These are phyloP conservation scores for Phytophthora meadii DNA, from an alignment of 352 stramenopile species.

Conservation along the genomic window DNA sequence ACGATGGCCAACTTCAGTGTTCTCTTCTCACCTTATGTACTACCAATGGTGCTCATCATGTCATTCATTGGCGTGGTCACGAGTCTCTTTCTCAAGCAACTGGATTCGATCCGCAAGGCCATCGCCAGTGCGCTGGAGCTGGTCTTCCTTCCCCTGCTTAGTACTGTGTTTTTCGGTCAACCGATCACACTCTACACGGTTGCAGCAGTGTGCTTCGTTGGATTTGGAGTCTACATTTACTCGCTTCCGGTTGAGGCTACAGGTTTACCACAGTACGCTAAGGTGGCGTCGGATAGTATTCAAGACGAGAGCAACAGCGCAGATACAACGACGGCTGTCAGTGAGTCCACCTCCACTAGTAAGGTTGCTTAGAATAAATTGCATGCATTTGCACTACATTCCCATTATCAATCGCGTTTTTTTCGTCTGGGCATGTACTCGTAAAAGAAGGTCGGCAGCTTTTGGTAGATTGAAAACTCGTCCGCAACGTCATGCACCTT, in stretches of 20 bases:
- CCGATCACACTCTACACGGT: conserved; percentile 63
- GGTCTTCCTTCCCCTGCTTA: conserved; percentile 73
- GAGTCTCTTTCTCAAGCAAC: conserved; percentile 80
- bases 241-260: conserved; percentile 58
- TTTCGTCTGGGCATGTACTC: conserved; percentile 84
- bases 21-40: conserved; percentile 76
- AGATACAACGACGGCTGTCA: conserved; percentile 2
- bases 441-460: conserved; percentile 89
- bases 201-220: conserved; percentile 68
- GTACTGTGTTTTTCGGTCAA: conserved; percentile 67
- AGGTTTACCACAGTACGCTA: conserved; percentile 35
- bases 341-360: conserved; percentile 8
- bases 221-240: conserved; percentile 84
- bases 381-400: neutral
- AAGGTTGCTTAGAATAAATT: conserved; percentile 29
- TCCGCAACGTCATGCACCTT: conserved; percentile 78
- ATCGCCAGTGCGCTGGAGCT: conserved; percentile 82
- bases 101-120: conserved; percentile 83
- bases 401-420: conserved; percentile 40
- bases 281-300: conserved; percentile 21
- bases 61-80: conserved; percentile 82
- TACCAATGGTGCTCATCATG: conserved; percentile 89
- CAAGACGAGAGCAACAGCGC: conserved; percentile 17
- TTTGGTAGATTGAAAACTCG: conserved; percentile 88
- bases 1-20: conserved; percentile 53